Evolutionary conservation across 305 asterid genomes (phyloP), one percentile per base, ranked within the genome.

Genomic region (Fraxinus latifolia): DNA sequence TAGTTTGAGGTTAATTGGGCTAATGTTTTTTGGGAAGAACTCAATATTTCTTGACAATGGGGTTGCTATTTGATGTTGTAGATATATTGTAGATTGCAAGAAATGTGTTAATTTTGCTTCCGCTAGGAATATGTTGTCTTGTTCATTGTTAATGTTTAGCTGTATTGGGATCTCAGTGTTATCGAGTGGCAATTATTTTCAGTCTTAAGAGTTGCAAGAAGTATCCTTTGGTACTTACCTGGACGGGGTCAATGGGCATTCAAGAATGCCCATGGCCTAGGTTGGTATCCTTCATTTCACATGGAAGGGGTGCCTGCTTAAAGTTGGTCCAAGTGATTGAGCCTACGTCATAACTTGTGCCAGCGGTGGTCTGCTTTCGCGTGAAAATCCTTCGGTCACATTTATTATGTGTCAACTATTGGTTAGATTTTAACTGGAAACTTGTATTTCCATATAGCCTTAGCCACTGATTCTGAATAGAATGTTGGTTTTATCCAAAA

Each of bases 191-290:
- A n/a, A 53, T 53, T 17, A 53, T n/a, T 53, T 53, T 53, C 65
- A 53, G 65, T 53, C 65, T 47, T 53, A 5, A 47, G 65, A 53
- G 65, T 53, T n/a, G 65, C 65, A n/a, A n/a, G 65, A 5, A 53
- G 3, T n/a, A 47, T 47, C 15, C 19, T 47, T 47, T 15, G 58
- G 19, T 86, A 88, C 92, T 89, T 89, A 88, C 89, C 90, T 89
- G 90, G 90, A 89, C 78, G 84, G 90, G 91, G 83, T 88, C 85
- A 75, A 90, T 88, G 91, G 81, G 84, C 0, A 76, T 87, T 87
- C 89, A 85, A 44, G 9, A 74, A 84, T 79, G 79, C 53, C 76
- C 83, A 88, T 86, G 83, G 89, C 85, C 87, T 88, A 85, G 87
- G 87, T n/a, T 87, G 84, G 81, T 76, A 87, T 80, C 86, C 53